phyloP scores from a whole-genome alignment of 495 filamentous ascomycete genomes.

The Geoglossum glabrum region DNA sequence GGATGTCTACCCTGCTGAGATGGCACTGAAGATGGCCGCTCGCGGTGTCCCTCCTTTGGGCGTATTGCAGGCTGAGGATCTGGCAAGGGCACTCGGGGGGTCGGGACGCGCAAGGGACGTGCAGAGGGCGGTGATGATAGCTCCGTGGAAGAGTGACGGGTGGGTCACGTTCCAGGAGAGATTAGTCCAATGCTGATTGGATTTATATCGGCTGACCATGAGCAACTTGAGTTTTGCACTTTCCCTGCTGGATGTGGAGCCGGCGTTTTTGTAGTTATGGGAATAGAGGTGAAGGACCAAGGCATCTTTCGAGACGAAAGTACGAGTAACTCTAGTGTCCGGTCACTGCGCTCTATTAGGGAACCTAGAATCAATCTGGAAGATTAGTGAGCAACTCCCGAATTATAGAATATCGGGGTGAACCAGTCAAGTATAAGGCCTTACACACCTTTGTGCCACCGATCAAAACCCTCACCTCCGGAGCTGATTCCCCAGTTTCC shows the following conservation, averaged over 20 bases:
- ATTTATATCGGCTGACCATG: neutral
- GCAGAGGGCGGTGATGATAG: constrained; percentile 55
- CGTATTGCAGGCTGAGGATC: constrained; percentile 40
- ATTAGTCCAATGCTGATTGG: neutral
- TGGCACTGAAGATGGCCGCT: constrained; percentile 62
- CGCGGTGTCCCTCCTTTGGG: constrained; percentile 51
- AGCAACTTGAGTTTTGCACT: neutral
- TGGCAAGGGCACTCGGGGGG: constrained; percentile 59
- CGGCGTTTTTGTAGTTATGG: neutral
- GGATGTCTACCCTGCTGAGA: constrained; percentile 41
- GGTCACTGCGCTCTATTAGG: no score
- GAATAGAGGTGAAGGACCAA: neutral
- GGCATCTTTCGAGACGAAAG: neutral
- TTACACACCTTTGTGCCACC: no score
- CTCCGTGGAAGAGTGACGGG: constrained; percentile 52
- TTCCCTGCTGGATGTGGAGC: neutral
- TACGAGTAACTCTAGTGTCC: no score
- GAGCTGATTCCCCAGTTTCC: no score
- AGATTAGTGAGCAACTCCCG: neutral
- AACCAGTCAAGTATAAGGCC: neutral
- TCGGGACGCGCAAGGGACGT: constrained; percentile 51
- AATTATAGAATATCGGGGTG: neutral
- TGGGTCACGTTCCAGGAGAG: constrained; percentile 32
- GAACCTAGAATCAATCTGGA: neutral
- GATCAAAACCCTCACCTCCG: no score